These are phyloP conservation scores for Pelargonium myrrhifolium DNA, from an alignment of 441 rosid genomes.

Conservation along the genomic window DNA sequence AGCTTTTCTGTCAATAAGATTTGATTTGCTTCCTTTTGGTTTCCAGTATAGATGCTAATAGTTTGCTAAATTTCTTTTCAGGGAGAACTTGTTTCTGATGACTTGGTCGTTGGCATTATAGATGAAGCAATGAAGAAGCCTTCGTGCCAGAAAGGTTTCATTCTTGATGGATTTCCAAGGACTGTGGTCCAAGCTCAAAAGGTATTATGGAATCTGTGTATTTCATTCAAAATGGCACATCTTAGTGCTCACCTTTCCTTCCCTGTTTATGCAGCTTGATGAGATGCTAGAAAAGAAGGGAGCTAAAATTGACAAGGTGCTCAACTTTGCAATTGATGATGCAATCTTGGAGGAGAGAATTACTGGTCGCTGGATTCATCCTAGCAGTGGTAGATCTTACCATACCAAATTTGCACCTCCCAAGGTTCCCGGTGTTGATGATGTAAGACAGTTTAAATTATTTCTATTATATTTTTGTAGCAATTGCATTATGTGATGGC, in stretches of 20 bases:
- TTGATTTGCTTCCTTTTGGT: not conserved
- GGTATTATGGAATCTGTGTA: slow-evolving; percentile 29
- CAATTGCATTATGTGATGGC: not conserved
- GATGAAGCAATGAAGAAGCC: slow-evolving; percentile 93
- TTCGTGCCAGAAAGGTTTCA: slow-evolving; percentile 88
- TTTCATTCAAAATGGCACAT: not conserved
- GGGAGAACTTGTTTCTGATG: slow-evolving; percentile 97
- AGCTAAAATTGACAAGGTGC: slow-evolving; percentile 65
- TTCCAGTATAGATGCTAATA: slow-evolving; percentile 15
- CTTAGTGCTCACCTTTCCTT: not conserved
- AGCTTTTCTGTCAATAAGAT: not conserved
- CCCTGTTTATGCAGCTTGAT: slow-evolving; percentile 55
- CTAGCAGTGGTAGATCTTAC: slow-evolving; percentile 87
- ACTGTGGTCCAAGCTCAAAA: slow-evolving; percentile 85
- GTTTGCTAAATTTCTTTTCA: slow-evolving; percentile 23
- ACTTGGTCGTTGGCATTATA: slow-evolving; percentile 84
- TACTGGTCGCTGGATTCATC: slow-evolving; percentile 95
- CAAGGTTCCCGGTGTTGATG: slow-evolving; percentile 73
- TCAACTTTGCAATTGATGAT: slow-evolving; percentile 86
- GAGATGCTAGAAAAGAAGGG: slow-evolving; percentile 87
- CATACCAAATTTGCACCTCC: slow-evolving; percentile 86
- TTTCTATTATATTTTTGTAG: not conserved
- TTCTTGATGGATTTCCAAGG: slow-evolving; percentile 96
- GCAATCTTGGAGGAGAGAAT: slow-evolving; percentile 87
- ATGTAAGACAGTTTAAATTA: slow-evolving; percentile 43